These are phyloP conservation scores for Geosiphon pyriformis DNA, from an alignment of 192 early-diverging fungal species.

Conservation along the genomic window DNA sequence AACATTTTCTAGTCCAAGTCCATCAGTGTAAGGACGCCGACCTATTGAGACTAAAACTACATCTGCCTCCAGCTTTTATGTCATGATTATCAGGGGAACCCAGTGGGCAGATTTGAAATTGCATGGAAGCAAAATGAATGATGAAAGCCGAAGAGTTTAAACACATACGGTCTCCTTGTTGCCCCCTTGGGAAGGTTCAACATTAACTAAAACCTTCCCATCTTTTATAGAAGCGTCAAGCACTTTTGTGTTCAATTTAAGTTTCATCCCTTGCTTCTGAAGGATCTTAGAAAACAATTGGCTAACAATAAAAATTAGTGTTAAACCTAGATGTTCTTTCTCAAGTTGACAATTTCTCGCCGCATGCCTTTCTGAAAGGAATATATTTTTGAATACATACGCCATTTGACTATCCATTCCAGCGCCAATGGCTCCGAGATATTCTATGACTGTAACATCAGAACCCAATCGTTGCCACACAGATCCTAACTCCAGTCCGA, in stretches of 20 bases:
- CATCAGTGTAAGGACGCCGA: conserved; percentile 90
- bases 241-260: conserved; percentile 98
- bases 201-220: conserved; percentile 84
- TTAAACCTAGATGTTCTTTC: no score
- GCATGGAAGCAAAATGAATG: neutral
- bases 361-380: no score
- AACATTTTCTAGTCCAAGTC: conserved; percentile 85
- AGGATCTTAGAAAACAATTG: conserved; percentile 90
- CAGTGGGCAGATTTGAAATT: no score
- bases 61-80: conserved; percentile 73
- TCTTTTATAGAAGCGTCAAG: conserved; percentile 76
- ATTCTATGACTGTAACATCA: conserved; percentile 95
- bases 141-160: neutral
- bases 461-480: conserved; percentile 95
- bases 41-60: conserved; percentile 91
- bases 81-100: no score
- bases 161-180: conserved; percentile 62
- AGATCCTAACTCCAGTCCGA: conserved; percentile 97
- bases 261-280: conserved; percentile 94
- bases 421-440: conserved; percentile 85
- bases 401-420: conserved; percentile 96
- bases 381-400: no score
- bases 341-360: no score
- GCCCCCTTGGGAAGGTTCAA: conserved; percentile 83
- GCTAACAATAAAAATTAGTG: conserved; percentile 29